phyloP scores from a whole-genome alignment of 2,329 filamentous ascomycete species.

The Hypoxylon sp. region DNA sequence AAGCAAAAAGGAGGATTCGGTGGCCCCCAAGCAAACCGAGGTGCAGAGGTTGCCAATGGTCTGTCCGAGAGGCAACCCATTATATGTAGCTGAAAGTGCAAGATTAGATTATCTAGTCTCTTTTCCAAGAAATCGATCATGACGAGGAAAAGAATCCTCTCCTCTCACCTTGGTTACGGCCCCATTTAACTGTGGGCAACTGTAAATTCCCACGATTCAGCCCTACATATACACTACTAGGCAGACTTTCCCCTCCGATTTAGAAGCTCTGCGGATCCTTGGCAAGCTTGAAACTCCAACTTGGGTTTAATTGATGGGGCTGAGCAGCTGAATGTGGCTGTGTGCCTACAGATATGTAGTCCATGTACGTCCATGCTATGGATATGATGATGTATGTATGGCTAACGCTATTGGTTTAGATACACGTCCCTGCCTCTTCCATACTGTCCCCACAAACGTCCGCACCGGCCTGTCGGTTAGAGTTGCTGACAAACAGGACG shows the following conservation, averaged over 20 bases:
- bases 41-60: neutral
- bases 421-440: slow-evolving; percentile 8
- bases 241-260: slow-evolving; percentile 31
- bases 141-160: slow-evolving; percentile 20
- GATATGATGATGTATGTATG: neutral
- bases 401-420: neutral
- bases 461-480: slow-evolving; percentile 18
- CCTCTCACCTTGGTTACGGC: slow-evolving; percentile 25
- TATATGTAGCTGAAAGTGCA: slow-evolving; percentile 16
- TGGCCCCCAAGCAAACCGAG: slow-evolving; percentile 20
- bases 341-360: slow-evolving; percentile 5
- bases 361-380: neutral
- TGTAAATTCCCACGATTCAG: slow-evolving; percentile 33
- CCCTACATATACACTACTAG: slow-evolving; percentile 45
- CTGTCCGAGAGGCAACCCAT: slow-evolving; percentile 32
- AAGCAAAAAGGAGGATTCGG: slow-evolving; percentile 26
- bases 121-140: slow-evolving; percentile 6
- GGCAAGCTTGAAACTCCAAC: slow-evolving; percentile 28
- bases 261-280: slow-evolving; percentile 12
- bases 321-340: slow-evolving; percentile 28
- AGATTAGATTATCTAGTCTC: slow-evolving; percentile 10
- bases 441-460: slow-evolving; percentile 16
- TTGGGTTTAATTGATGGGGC: slow-evolving; percentile 32
- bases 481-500: slow-evolving; percentile 4
- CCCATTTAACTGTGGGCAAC: slow-evolving; percentile 2